Evolutionary conservation across 768 basidiomycete species (phyloP).

Genomic region (Dictyophora rubrovolvata): DNA sequence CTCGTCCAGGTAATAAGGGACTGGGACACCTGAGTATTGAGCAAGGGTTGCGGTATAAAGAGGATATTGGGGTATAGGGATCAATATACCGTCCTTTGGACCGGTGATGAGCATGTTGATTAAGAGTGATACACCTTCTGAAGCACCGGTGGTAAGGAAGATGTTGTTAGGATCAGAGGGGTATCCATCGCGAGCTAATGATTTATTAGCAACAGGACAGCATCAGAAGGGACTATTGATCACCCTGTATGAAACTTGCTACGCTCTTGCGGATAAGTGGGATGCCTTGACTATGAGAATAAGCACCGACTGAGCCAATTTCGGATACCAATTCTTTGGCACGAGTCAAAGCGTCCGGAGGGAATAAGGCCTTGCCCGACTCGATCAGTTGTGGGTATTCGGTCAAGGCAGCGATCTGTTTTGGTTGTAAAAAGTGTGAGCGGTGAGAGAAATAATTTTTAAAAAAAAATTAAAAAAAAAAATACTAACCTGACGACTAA

Average conservation of each 20-base stretch:
- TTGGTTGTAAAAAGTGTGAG: too few relatives aligned
- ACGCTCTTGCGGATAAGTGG: conserved; percentile 80
- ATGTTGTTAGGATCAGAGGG: conserved; percentile 76
- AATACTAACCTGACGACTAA: conserved; percentile 69
- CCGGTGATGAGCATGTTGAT: conserved; percentile 69
- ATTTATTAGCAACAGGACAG: neutral
- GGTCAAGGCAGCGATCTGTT: conserved; percentile 83
- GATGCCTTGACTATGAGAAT: conserved; percentile 91
- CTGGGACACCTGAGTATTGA: conserved; percentile 63
- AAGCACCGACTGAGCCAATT: conserved; percentile 90
- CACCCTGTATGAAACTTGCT: conserved; percentile 82
- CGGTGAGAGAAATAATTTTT: neutral
- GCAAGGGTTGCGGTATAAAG: conserved; percentile 94
- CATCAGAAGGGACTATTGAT: neutral
- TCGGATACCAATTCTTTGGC: conserved; percentile 72
- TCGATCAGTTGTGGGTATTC: conserved; percentile 84
- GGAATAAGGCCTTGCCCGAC: conserved; percentile 55
- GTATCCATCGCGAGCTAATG: conserved; percentile 78
- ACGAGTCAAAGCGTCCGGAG: conserved; percentile 73
- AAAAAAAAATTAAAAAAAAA: neutral
- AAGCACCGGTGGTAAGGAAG: conserved; percentile 93
- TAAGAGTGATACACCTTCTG: conserved; percentile 82
- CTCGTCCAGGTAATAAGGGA: conserved; percentile 90
- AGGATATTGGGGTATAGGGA: conserved; percentile 98
- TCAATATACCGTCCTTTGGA: conserved; percentile 67